Percentiles rank a stretch among this genome's conserved stretches.
These are phyloP conservation scores for Bacidia gigantensis DNA, from an alignment of 495 filamentous ascomycete genomes.

Conservation along the genomic window DNA sequence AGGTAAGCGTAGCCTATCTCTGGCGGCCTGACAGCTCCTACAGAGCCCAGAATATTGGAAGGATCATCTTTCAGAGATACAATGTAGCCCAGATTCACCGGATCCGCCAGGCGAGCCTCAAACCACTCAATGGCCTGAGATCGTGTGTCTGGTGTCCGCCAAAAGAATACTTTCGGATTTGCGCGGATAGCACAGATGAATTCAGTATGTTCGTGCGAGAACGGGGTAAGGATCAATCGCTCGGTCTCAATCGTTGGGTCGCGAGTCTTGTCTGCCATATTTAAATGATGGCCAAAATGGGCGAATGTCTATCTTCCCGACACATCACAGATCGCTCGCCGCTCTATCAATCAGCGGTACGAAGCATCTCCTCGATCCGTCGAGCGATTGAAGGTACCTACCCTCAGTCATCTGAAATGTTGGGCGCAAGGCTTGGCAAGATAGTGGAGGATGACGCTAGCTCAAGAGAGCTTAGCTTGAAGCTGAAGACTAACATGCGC, in stretches of 20 bases:
- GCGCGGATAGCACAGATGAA: neutral
- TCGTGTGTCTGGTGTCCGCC: constrained; percentile 4
- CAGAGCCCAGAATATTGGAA: neutral
- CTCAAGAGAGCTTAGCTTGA: neutral
- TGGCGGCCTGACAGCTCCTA: constrained; percentile 9
- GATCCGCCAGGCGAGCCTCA: neutral
- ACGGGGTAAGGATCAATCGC: constrained; percentile 3
- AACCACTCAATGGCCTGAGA: constrained; percentile 3
- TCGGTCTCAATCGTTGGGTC: neutral
- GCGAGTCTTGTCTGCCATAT: neutral
- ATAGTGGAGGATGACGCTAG: too few species aligned
- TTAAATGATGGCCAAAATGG: neutral
- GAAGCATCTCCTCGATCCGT: too few species aligned
- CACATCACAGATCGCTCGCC: too few species aligned
- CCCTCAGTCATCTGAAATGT: too few species aligned
- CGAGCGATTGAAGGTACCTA: too few species aligned
- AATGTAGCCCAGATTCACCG: neutral
- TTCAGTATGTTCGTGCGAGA: neutral
- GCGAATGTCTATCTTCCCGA: neutral
- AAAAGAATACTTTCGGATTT: constrained; percentile 4
- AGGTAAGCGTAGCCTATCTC: constrained; percentile 25
- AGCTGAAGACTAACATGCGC: neutral
- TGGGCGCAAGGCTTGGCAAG: too few species aligned
- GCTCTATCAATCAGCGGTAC: too few species aligned
- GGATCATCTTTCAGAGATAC: neutral